phyloP scores from a whole-genome alignment of 78 protist species.

The Dictyostelium firmibasis region DNA sequence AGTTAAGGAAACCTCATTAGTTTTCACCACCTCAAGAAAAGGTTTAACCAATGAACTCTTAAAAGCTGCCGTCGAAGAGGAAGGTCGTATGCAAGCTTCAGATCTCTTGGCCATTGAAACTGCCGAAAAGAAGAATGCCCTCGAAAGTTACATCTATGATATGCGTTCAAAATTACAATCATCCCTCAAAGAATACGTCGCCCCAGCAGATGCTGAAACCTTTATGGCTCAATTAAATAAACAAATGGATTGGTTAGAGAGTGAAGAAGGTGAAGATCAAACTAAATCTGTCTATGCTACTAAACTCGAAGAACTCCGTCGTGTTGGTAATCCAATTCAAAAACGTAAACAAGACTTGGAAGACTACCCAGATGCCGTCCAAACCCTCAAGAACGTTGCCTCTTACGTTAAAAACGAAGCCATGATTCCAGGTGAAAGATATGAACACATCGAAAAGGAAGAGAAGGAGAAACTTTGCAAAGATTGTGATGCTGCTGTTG shows the following conservation, averaged over 20 bases:
- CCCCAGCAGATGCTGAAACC: constrained; percentile 24
- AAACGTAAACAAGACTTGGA: constrained; percentile 48
- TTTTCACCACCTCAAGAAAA: neutral
- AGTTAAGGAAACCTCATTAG: constrained; percentile 59
- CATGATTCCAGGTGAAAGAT: constrained; percentile 25
- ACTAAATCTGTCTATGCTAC: constrained; percentile 83
- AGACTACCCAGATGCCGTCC: constrained; percentile 28
- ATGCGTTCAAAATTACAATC: constrained; percentile 81
- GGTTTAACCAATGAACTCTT: constrained; percentile 41
- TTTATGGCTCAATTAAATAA: constrained; percentile 35
- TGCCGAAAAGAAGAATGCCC: constrained; percentile 82
- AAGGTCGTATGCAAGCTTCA: constrained; percentile 79
- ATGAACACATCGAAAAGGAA: constrained; percentile 69
- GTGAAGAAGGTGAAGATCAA: constrained; percentile 95
- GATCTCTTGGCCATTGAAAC: constrained; percentile 84
- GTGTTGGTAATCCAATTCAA: constrained; percentile 67
- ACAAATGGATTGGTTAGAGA: constrained; percentile 92
- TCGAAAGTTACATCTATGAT: constrained; percentile 93
- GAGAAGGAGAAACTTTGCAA: constrained; percentile 58
- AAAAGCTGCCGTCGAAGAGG: constrained; percentile 69
- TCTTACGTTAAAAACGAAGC: constrained; percentile 36
- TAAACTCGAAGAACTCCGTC: constrained; percentile 64
- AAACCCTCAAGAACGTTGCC: neutral
- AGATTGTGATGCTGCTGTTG: constrained; percentile 39
- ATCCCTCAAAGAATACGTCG: constrained; percentile 44